These are phyloP conservation scores for Lentinula edodes DNA, from an alignment of 768 basidiomycete genomes.

Conservation along the genomic window DNA sequence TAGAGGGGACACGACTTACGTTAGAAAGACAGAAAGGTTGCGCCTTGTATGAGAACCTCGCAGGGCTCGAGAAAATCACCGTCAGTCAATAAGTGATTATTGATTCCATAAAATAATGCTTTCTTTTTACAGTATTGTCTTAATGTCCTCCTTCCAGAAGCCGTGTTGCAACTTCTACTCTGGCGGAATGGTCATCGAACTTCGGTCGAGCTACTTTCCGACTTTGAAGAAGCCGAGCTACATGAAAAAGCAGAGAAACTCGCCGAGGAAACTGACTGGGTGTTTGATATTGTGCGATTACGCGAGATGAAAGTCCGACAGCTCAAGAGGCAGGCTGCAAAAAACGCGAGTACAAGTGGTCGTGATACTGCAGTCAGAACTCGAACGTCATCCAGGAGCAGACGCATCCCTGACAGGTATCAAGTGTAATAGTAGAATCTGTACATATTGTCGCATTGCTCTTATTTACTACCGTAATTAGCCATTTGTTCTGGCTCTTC, in stretches of 20 bases:
- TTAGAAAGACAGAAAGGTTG: constrained; percentile 28
- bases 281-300: constrained; percentile 53
- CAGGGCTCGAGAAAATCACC: constrained; percentile 44
- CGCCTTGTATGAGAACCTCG: constrained; percentile 37
- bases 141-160: constrained; percentile 67
- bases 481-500: no score
- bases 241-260: constrained; percentile 43
- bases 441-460: background rate
- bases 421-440: background rate
- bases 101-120: background rate
- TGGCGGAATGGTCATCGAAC: constrained; percentile 63
- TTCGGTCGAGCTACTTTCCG: constrained; percentile 40
- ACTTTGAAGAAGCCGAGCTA: constrained; percentile 50
- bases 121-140: constrained; percentile 52
- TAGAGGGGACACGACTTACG: background rate
- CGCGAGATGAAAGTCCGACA: constrained; percentile 24
- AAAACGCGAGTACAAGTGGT: background rate
- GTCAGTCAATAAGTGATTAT: constrained; percentile 24
- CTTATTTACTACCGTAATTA: no score
- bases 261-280: constrained; percentile 60
- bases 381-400: background rate
- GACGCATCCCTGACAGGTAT: background rate
- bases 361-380: background rate
- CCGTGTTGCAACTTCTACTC: constrained; percentile 65
- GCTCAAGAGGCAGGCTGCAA: background rate